Base-by-base conservation (phyloP, 192 early-diverging fungal species). In the Podila minutissima region DNA sequence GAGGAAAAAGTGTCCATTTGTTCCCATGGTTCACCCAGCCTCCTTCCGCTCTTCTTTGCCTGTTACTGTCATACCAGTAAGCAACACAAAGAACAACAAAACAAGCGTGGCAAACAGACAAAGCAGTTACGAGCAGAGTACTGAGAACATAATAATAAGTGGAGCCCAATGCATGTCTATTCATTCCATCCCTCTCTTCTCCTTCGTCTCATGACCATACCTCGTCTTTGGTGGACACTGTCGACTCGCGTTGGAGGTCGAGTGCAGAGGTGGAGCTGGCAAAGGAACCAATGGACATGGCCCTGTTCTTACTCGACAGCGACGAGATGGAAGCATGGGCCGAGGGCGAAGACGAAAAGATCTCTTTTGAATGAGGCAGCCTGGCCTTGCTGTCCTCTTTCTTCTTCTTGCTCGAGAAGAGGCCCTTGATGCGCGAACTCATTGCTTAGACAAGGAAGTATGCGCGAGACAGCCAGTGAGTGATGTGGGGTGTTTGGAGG, bases 371-470 rank as follows among this genome's bases (percentile, higher is more conserved):
- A 24, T 72, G 69, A 2, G 59, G 58, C 6, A 19, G 58, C n/a
- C 19, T 49, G 13, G 67, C n/a, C 15, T 41, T 24, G n/a, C 41
- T 60, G 32, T 64, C 76, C 38, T 79, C 70, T 10, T 72, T 72
- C 24, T 79, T 79, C 61, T 79, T 79, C 66, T 79, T 79, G 70
- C 61, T 79, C 13, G 70, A 63, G 58, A 79, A 79, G 69, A 79
- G 76, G 35, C 76, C 76, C 32, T 79, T 79, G 76, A 79, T 79
- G 65, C 76, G 76, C 3, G 76, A 32, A 26, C 76, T 79, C 76
- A 79, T 79, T 11, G 48, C 41, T 46, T 46, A 46, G 41, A 46
- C 41, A 46, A 46, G 41, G 41, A 17, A 12, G 41, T 46, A 13
- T 46, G 41, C 41, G 41, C 41, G 41, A 46, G 41, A 46, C 41